A percentile compares a stretch with the other conserved stretches of the same genome.
These are phyloP conservation scores for Emergomyces orientalis DNA, from an alignment of 2,329 filamentous ascomycete species.

Conservation along the genomic window DNA sequence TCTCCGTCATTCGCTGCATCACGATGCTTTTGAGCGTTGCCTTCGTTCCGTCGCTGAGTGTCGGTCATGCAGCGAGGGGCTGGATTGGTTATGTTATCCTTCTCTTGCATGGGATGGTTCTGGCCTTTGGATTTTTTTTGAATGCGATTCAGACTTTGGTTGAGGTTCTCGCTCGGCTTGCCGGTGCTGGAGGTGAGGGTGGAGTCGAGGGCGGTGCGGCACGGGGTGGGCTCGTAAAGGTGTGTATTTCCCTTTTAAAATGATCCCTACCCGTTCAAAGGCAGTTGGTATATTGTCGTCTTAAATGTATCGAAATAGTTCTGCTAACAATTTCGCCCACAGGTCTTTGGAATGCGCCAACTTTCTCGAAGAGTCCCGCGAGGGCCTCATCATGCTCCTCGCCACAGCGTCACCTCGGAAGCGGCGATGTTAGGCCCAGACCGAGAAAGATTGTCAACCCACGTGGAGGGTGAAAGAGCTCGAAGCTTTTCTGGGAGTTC, in stretches of 20 bases:
- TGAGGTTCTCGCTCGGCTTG: conserved; percentile 73
- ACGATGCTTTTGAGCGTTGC: conserved; percentile 68
- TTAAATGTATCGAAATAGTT: background rate
- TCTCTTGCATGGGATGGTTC: conserved; percentile 69
- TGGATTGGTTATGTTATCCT: conserved; percentile 95
- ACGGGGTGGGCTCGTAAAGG: conserved; percentile 73
- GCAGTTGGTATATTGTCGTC: background rate
- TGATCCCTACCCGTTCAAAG: background rate
- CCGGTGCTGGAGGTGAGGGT: conserved; percentile 68
- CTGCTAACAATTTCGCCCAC: conserved; percentile 8
- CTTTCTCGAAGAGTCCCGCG: conserved; percentile 63
- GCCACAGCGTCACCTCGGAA: conserved; percentile 74
- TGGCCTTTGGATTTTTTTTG: conserved; percentile 87
- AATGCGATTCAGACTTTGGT: conserved; percentile 85
- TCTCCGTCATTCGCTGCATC: conserved; percentile 66
- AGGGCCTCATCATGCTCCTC: conserved; percentile 51
- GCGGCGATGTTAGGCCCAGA: conserved; percentile 68
- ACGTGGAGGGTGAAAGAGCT: conserved; percentile 45
- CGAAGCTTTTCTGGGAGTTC: conserved; percentile 55
- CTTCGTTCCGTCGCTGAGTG: conserved; percentile 73
- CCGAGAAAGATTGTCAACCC: conserved; percentile 53
- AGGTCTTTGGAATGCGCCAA: conserved; percentile 82
- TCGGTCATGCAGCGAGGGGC: conserved; percentile 69
- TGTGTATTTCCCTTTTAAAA: conserved; percentile 22
- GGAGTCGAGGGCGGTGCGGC: conserved; percentile 52